Evolutionary conservation across 306 rosid species (phyloP), one percentile per base, ranked within the genome.

Genomic region (Glycine soja): DNA sequence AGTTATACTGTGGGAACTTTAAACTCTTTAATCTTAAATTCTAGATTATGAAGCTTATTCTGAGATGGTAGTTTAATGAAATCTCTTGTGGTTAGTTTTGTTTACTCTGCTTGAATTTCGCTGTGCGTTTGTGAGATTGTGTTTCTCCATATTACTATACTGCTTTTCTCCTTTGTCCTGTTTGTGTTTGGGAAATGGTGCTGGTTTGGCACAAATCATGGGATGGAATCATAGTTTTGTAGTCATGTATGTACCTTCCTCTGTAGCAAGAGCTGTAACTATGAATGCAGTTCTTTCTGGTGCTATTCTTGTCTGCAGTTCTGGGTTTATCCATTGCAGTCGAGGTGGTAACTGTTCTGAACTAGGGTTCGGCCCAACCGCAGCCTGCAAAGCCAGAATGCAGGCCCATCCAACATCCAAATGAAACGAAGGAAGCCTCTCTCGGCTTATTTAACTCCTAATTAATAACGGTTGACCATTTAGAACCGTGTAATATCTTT

Each of bases 171-270:
- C 38, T 78, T 30, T 81, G 24, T 15, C 1, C 65, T 10, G 11
- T 53, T 47, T 34, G 45, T 83, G 80, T 67, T 64, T 65, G 63
- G 18, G 40, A 40, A 5, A 19, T 53, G 47, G 54, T 77, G 40
- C 65, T 71, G 14, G 38, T 16, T 34, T 72, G 36, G 50, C 65
- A 45, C 45, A 7, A 74, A 73, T 34, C 64, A 48, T 84, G 50
- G 57, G 36, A 7, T 16, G 16, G 36, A 65, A 70, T 10, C 75
- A 52, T 16, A 15, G 65, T 57, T 51, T 42, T 53, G 73, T n/a
- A 10, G 50, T 59, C 34, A 58, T 19, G 36, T 8, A 10, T 59
- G 38, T 14, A 45, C 16, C 15, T 66, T 16, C 16, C 40, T 57
- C 8, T 48, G 63, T 43, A 79, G 3, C 43, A 42, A 43, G 75